Evolutionary conservation across 1,284 basidiomycete genomes (phyloP).

Genomic region (Neotropicomus parvogracilis): DNA sequence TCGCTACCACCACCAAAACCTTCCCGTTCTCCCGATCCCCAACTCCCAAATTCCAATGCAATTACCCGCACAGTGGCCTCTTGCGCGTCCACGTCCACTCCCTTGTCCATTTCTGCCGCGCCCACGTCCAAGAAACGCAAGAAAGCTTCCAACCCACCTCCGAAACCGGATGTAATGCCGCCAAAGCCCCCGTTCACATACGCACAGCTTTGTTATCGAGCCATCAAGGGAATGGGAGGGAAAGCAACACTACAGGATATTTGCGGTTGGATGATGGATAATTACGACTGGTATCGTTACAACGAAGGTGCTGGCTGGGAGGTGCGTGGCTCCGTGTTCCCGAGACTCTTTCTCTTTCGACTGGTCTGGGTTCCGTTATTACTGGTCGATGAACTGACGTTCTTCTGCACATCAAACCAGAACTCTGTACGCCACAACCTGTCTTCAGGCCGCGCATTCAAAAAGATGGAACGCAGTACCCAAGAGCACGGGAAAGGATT

Average conservation of each 20-base stretch:
- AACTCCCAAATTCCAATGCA: constrained; percentile 58
- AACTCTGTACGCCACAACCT: constrained; percentile 92
- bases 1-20: constrained; percentile 36
- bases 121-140: constrained; percentile 64
- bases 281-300: constrained; percentile 85
- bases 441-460: constrained; percentile 83
- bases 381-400: constrained; percentile 19
- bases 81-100: constrained; percentile 12
- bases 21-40: constrained; percentile 38
- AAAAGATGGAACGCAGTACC: constrained; percentile 79
- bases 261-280: constrained; percentile 86
- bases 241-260: constrained; percentile 91
- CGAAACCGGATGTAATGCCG: constrained; percentile 70
- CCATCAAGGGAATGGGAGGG: constrained; percentile 74
- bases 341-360: not conserved
- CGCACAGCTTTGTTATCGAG: constrained; percentile 74
- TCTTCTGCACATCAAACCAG: constrained; percentile 37
- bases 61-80: constrained; percentile 51
- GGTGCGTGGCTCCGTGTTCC: constrained; percentile 44
- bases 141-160: constrained; percentile 50
- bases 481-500: constrained; percentile 87
- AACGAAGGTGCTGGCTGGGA: constrained; percentile 83
- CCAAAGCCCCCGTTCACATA: constrained; percentile 76
- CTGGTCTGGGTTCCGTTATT: constrained; percentile 1
- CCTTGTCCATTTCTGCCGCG: constrained; percentile 10